Base-by-base conservation (phyloP, 1,284 basidiomycete species). In the Ustilago cynodontis region DNA sequence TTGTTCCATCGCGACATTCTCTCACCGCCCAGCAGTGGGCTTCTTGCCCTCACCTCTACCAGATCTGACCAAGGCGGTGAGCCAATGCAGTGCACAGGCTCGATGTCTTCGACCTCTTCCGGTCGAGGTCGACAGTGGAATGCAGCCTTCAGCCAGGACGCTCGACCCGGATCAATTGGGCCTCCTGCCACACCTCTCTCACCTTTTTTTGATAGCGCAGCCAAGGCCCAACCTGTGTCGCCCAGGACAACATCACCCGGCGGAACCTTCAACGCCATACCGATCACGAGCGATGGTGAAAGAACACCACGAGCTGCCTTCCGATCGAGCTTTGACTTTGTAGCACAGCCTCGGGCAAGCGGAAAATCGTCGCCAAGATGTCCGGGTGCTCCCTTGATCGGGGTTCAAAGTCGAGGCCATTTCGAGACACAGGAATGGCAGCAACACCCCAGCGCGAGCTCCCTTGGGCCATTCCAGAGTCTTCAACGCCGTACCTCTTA, bases 1-100 rank as follows among this genome's bases (percentile, higher is more conserved):
- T 49, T 72, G 2, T 77, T 77, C 26, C 53, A 72, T 47, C 54
- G 52, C n/a, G 70, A 71, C 31, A 69, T 77, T 24, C 63, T 77
- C 14, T 72, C 68, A 10, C 74, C 74, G 2, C 57, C 59, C 3
- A 69, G 62, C 45, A 64, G 65, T 43, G 55, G 49, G 8, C 59
- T 70, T 29, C 31, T 49, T 6, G 14, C 45, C 2, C 10, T 62
- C 20, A 53, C 45, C 50, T 65, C 71, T 14, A 8, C 22, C 1
- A 56, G 53, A 8, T 68, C 71, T 6, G 61, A 67, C 20, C 55
- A 54, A 20, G 58, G 47, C 2, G 63, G 51, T 2, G 55, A 61
- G 13, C 22, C 3, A 3, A 72, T 70, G 67, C 56, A 47, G n/a
- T 64, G 67, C 11, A 54, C 43, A 7, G 56, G 57, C 31, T 71